Evolutionary conservation across 257 asterid species (phyloP).

Genomic region (Buddleja alternifolia): DNA sequence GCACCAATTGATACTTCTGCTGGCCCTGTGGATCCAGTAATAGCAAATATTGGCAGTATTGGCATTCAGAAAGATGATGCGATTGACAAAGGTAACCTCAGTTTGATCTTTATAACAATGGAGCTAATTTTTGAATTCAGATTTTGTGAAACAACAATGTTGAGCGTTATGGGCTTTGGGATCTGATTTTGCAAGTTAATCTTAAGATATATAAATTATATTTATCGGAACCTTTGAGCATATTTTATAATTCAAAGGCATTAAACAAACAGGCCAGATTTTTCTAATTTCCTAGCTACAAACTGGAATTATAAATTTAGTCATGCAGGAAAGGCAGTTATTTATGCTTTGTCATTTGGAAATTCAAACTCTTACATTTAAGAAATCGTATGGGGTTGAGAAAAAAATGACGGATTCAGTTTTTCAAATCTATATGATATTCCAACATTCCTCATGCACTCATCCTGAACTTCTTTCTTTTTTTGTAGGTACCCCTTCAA

Average conservation of each 20-base stretch:
- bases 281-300: too few species aligned
- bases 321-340: background rate
- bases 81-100: constrained; percentile 20
- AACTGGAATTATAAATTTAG: too few species aligned
- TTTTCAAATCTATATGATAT: background rate
- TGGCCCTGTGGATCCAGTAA: constrained; percentile 18
- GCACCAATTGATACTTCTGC: constrained; percentile 1
- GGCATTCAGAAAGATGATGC: constrained; percentile 5
- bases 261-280: background rate
- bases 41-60: constrained; percentile 13
- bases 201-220: background rate
- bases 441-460: background rate
- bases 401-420: background rate
- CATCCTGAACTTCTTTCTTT: background rate
- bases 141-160: too few species aligned
- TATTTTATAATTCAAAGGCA: background rate
- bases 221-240: background rate
- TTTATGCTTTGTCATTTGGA: background rate
- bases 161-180: background rate
- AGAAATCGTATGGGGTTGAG: background rate
- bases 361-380: background rate
- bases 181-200: background rate
- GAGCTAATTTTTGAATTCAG: background rate
- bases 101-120: constrained; percentile 12
- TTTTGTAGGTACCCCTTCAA: constrained; percentile 30